Conservation (phyloP, 345 rosid genomes). For the Clausena lansium region DNA sequence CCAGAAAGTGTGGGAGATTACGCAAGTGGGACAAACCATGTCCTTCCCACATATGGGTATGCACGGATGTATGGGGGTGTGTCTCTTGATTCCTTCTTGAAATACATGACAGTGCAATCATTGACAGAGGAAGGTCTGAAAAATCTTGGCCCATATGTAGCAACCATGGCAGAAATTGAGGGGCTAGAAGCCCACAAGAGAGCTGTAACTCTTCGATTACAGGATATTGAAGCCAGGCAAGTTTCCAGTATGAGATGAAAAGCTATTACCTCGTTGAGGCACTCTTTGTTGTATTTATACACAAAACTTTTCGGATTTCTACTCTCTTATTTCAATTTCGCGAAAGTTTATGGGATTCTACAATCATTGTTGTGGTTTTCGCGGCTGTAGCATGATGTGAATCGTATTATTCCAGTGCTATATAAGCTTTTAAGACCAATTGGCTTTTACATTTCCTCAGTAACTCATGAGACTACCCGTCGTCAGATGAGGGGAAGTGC, state of each 20-base stretch:
- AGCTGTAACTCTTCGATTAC: slow-evolving; percentile 82
- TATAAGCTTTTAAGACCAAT: background rate
- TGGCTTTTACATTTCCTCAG: no score
- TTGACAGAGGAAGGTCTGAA: slow-evolving; percentile 80
- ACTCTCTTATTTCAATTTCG: background rate
- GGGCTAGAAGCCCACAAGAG: slow-evolving; percentile 91
- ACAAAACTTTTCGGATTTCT: background rate
- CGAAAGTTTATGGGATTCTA: background rate
- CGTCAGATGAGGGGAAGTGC: no score
- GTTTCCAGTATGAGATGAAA: slow-evolving; percentile 32
- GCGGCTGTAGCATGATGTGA: background rate
- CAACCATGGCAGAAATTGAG: slow-evolving; percentile 83
- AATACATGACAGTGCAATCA: slow-evolving; percentile 84
- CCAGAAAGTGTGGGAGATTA: slow-evolving; percentile 98
- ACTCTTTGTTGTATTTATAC: background rate
- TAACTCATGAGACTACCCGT: no score
- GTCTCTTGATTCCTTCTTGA: slow-evolving; percentile 82
- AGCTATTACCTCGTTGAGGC: background rate
- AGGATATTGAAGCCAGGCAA: slow-evolving; percentile 70
- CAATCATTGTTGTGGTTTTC: background rate
- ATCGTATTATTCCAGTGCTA: background rate
- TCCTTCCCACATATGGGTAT: slow-evolving; percentile 89
- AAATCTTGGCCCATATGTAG: slow-evolving; percentile 81
- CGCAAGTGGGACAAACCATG: slow-evolving; percentile 92
- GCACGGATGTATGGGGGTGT: slow-evolving; percentile 93